These are phyloP conservation scores for Kwoniella heveanensis DNA, from an alignment of 768 basidiomycete genomes.

Conservation along the genomic window DNA sequence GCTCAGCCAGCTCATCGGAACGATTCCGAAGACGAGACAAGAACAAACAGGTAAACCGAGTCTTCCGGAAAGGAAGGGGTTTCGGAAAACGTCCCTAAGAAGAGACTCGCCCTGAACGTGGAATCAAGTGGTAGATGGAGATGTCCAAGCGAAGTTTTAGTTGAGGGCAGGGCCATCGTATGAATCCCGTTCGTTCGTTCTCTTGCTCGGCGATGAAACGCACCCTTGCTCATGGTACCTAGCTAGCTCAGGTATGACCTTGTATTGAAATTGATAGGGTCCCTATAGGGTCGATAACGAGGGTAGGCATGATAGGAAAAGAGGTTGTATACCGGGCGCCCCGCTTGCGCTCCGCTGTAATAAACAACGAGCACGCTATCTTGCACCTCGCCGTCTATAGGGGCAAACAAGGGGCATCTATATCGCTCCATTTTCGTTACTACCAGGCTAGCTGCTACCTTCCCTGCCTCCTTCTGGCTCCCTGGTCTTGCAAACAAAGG, in stretches of 20 bases:
- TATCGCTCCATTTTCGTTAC: no score
- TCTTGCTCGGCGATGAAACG: neutral
- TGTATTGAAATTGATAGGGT: no score
- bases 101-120: no score
- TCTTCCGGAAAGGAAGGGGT: neutral
- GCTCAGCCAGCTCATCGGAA: neutral
- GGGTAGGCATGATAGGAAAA: no score
- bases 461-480: neutral
- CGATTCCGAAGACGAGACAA: neutral
- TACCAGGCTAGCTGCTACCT: neutral
- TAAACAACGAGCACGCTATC: neutral
- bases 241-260: no score
- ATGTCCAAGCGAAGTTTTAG: neutral
- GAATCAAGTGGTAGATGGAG: no score
- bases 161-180: no score
- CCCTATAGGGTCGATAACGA: no score
- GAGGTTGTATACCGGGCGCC: neutral
- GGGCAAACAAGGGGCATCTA: constrained; percentile 1
- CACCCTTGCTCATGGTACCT: neutral
- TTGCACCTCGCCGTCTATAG: neutral
- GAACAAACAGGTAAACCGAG: neutral
- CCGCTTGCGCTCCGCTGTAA: neutral
- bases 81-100: no score
- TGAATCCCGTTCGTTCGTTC: no score
- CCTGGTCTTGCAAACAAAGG: no score